These are phyloP conservation scores for Trametes gibbosa DNA, from an alignment of 768 basidiomycete genomes.

Conservation along the genomic window DNA sequence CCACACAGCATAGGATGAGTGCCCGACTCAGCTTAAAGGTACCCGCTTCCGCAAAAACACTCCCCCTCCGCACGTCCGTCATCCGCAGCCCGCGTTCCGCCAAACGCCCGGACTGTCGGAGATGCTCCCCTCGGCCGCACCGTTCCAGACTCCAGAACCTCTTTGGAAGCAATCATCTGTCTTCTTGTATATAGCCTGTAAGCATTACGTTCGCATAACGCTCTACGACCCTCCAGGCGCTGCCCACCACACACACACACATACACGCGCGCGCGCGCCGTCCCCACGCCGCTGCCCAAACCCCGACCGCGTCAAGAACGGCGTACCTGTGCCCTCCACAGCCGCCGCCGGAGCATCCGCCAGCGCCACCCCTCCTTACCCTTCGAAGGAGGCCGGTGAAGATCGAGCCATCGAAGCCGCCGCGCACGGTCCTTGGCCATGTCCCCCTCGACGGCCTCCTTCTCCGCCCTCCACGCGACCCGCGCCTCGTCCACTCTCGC, in stretches of 20 bases:
- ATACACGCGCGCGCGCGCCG: too few relatives aligned
- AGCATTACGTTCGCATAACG: constrained; percentile 11
- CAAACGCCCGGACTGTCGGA: not conserved
- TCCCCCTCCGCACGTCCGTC: not conserved
- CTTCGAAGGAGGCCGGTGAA: constrained; percentile 5
- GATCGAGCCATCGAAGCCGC: constrained; percentile 1
- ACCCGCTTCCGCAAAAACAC: not conserved
- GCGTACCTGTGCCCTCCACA: constrained; percentile 13
- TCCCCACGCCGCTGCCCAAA: not conserved
- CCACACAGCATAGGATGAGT: not conserved
- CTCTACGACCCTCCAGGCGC: not conserved
- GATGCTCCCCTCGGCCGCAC: not conserved
- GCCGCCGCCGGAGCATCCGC: constrained; percentile 19
- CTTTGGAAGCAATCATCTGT: not conserved
- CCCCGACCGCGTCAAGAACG: not conserved
- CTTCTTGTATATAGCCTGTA: constrained; percentile 13
- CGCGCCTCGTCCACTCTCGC: constrained; percentile 7
- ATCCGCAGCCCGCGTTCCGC: not conserved
- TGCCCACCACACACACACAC: too few relatives aligned
- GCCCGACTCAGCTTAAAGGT: not conserved
- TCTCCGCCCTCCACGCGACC: constrained; percentile 5
- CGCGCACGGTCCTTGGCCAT: not conserved
- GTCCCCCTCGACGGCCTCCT: constrained; percentile 3
- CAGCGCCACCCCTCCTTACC: constrained; percentile 16
- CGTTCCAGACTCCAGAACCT: not conserved